A percentile compares a stretch with the other conserved stretches of the same genome.
These are phyloP conservation scores for Arctium minus DNA, from an alignment of 129 eudicot species.

Conservation along the genomic window DNA sequence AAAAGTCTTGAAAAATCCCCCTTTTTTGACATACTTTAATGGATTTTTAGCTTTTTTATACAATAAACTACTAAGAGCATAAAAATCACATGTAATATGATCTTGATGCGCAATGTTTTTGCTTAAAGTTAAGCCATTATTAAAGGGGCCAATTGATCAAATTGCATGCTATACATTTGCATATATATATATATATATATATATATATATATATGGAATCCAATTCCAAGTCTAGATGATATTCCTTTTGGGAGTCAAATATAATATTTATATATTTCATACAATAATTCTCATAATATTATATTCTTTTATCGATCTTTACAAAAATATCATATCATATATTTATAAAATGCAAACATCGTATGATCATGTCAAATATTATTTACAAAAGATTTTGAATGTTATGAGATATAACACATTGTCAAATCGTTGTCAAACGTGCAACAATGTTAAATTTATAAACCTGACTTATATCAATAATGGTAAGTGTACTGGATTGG, in stretches of 20 bases:
- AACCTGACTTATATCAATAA: neutral
- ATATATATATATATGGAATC: too few species aligned
- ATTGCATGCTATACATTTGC: neutral
- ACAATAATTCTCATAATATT: neutral
- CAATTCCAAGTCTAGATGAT: conserved; percentile 15
- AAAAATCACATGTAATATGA: neutral
- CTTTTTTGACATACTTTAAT: neutral
- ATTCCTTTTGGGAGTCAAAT: neutral
- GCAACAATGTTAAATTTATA: neutral
- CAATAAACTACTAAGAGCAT: neutral
- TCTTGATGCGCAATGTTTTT: neutral
- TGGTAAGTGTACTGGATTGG: neutral
- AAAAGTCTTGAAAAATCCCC: too few species aligned
- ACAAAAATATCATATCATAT: neutral
- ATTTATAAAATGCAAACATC: neutral
- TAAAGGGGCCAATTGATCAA: conserved; percentile 3
- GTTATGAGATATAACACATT: neutral
- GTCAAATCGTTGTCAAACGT: too few species aligned
- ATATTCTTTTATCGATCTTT: neutral
- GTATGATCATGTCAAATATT: conserved; percentile 4
- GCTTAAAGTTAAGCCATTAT: neutral
- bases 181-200: neutral
- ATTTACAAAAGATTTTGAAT: neutral
- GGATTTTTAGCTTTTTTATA: neutral
- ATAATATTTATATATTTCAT: neutral